Evolutionary conservation across 176 grass and related monocot species (phyloP), one percentile per base, ranked within the genome.

Genomic region (Phoenix dactylifera): DNA sequence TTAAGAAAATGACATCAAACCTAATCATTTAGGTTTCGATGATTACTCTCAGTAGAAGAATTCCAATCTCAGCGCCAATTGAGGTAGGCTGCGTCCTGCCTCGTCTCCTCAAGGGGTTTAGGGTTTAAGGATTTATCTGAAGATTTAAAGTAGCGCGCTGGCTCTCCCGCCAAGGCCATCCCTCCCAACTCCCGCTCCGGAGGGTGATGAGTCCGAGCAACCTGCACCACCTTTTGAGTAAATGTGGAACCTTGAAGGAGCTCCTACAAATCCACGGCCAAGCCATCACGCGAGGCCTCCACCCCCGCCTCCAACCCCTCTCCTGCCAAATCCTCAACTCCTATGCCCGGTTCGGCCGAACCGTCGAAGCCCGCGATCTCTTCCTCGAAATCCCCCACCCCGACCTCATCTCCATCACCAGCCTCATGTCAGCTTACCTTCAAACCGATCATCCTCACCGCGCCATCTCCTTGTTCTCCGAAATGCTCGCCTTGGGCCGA

Each of bases 291-390:
- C 28, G 57, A 9, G 86, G 80, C 32, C 65, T 84, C 57, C 81
- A 84, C 49, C 81, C 81, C 0, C 4, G 12, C 5, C 15, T 71
- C 12, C 81, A 89, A 24, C 76, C 74, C 22, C 22, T 89, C 29
- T 89, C 86, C 23, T 84, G 86, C 16, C 83, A 78, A 18, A 58
- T 89, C 30, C 79, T 89, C 58, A 56, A 78, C 7, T n/a, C 74
- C 28, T 84, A 89, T 0, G 81, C 77, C 0, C 56, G 70, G 7
- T 64, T 84, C 14, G 76, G 70, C 29, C 15, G 9, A 0, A 0
- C 58, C 0, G 24, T 12, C 16, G 62, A 77, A 5, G 81, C 70
- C 0, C n/a, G n/a, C 66, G 54, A 2, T 16, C 23, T 89, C 58
- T 89, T 84, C 2, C 52, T 18, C 15, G 77, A 89, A 67, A 84